These are phyloP conservation scores for Candida maesae DNA, from an alignment of 805 yeast genomes.

Conservation along the genomic window DNA sequence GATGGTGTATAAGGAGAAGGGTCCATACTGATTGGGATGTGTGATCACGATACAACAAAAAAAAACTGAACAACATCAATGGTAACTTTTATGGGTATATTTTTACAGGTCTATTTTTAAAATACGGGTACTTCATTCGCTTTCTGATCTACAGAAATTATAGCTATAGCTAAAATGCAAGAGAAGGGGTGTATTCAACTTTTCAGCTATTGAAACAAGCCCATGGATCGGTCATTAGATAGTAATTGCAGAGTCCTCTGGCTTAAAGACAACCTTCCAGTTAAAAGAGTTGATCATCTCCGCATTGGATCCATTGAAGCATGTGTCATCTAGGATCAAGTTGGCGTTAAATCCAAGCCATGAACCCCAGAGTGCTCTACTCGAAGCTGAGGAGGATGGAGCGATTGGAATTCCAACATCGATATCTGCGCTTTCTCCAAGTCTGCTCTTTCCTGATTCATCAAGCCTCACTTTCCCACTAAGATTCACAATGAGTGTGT, in stretches of 20 bases:
- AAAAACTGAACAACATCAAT: too few species aligned
- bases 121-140: neutral
- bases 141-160: neutral
- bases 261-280: constrained; percentile 63
- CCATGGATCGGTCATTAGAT: too few species aligned
- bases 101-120: neutral
- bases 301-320: constrained; percentile 33
- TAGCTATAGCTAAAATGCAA: too few species aligned
- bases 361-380: constrained; percentile 47
- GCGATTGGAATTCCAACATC: constrained; percentile 10
- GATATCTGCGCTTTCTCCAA: constrained; percentile 62
- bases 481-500: constrained; percentile 46
- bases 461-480: constrained; percentile 67
- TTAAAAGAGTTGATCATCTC: constrained; percentile 58
- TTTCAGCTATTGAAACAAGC: too few species aligned
- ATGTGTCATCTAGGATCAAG: constrained; percentile 54
- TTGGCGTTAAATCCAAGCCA: constrained; percentile 66
- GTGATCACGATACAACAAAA: too few species aligned
- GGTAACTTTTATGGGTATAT: too few species aligned
- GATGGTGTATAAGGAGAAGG: constrained; percentile 22
- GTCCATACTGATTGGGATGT: neutral
- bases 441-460: constrained; percentile 65
- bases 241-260: constrained; percentile 43
- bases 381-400: neutral
- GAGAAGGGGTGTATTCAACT: too few species aligned